Evolutionary conservation across 2,329 filamentous ascomycete genomes (phyloP).

Genomic region (Calonectria pauciramosa): DNA sequence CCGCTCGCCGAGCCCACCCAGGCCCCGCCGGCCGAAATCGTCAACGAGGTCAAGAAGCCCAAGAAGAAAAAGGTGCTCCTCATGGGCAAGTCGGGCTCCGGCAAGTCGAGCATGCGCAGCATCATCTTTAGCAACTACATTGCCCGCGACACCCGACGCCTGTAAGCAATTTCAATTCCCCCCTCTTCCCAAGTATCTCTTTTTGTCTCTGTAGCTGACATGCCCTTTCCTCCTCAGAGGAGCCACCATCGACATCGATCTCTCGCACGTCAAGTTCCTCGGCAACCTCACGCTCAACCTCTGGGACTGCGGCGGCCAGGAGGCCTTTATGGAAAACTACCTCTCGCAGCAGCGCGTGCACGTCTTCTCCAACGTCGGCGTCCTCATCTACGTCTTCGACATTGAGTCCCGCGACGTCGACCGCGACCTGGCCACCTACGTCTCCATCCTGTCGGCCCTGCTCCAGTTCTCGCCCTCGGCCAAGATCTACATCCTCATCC

Average conservation of each 20-base stretch:
- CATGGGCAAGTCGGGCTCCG: conserved; percentile 97
- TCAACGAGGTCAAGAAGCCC: conserved; percentile 72
- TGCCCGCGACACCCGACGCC: conserved; percentile 90
- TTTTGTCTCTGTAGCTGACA: not conserved
- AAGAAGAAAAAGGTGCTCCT: conserved; percentile 91
- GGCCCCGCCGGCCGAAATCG: conserved; percentile 51
- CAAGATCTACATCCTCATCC: conserved; percentile 93
- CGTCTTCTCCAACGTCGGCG: conserved; percentile 96
- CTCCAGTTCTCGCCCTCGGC: conserved; percentile 85
- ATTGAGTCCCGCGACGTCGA: conserved; percentile 96
- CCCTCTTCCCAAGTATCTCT: not conserved
- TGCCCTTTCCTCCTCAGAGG: conserved; percentile 62
- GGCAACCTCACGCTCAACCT: conserved; percentile 97
- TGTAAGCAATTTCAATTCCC: conserved; percentile 61
- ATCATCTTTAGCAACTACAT: conserved; percentile 99
- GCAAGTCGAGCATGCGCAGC: conserved; percentile 97
- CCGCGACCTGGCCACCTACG: conserved; percentile 92
- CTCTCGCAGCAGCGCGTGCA: conserved; percentile 94
- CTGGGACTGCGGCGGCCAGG: conserved; percentile 99
- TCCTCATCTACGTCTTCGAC: conserved; percentile 99
- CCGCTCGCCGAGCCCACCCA: conserved; percentile 46
- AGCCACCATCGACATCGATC: conserved; percentile 97
- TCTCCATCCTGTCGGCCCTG: conserved; percentile 89
- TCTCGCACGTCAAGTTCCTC: conserved; percentile 98
- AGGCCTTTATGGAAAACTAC: conserved; percentile 99